Evolutionary conservation across 2,329 filamentous ascomycete genomes (phyloP).

Genomic region (Fusarium zealandicum): DNA sequence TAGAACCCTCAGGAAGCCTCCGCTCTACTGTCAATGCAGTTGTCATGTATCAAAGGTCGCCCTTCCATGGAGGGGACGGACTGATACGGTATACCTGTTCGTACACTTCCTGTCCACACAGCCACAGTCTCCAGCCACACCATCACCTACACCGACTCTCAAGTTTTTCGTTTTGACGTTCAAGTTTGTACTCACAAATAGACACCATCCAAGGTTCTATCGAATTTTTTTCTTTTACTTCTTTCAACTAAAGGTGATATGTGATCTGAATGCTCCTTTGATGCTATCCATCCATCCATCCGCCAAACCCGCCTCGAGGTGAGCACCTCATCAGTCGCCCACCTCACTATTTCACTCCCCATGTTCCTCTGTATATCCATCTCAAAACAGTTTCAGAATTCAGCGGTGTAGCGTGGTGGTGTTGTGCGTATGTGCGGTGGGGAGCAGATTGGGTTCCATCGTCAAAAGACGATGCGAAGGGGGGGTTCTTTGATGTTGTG

Average conservation of each 20-base stretch:
- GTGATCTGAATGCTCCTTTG: conserved; percentile 38
- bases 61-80: too few relatives aligned
- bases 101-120: too few relatives aligned
- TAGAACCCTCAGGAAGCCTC: too few relatives aligned
- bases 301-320: conserved; percentile 30
- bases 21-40: too few relatives aligned
- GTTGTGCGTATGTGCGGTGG: conserved; percentile 23
- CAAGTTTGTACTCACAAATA: background rate
- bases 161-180: too few relatives aligned
- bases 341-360: conserved; percentile 33
- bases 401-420: conserved; percentile 25
- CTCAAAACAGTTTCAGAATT: conserved; percentile 28
- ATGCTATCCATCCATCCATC: conserved; percentile 41
- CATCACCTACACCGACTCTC: conserved; percentile 1
- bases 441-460: conserved; percentile 14
- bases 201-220: conserved; percentile 26
- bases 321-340: conserved; percentile 19
- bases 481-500: conserved; percentile 34
- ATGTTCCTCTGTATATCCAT: conserved; percentile 32
- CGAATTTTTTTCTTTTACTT: conserved; percentile 38
- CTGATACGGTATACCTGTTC: too few relatives aligned
- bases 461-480: conserved; percentile 23
- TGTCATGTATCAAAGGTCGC: too few relatives aligned
- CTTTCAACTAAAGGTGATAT: conserved; percentile 37
- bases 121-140: conserved; percentile 16